A percentile compares a stretch with the other conserved stretches of the same genome.
These are phyloP conservation scores for Xylaria scruposa DNA, from an alignment of 495 filamentous ascomycete species.

Conservation along the genomic window DNA sequence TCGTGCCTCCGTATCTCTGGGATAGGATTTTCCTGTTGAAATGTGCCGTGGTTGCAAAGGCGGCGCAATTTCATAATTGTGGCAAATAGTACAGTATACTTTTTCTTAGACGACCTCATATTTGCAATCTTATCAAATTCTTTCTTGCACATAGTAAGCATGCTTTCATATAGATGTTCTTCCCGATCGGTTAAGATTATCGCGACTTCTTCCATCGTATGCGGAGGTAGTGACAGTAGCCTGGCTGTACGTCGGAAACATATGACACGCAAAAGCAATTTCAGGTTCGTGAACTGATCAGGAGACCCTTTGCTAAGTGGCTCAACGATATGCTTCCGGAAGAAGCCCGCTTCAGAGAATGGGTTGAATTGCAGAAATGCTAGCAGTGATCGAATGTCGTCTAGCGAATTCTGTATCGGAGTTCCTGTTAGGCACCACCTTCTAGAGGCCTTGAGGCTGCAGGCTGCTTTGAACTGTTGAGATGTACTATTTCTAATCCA, in stretches of 20 bases:
- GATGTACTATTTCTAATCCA: conserved; percentile 43
- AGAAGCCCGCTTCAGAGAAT: conserved; percentile 39
- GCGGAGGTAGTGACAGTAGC: background rate
- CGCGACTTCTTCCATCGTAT: conserved; percentile 8
- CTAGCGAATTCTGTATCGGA: conserved; percentile 44
- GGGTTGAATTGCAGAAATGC: conserved; percentile 43
- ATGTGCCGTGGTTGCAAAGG: conserved; percentile 54
- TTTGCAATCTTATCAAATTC: background rate
- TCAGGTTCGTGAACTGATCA: background rate
- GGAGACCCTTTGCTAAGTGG: background rate
- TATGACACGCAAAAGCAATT: background rate
- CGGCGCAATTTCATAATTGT: conserved; percentile 35
- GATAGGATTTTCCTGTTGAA: conserved; percentile 1
- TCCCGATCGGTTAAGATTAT: background rate
- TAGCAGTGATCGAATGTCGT: conserved; percentile 39
- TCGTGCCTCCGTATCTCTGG: background rate
- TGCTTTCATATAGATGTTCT: background rate
- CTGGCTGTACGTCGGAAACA: conserved; percentile 4
- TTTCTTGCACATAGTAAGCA: background rate
- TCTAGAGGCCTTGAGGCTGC: conserved; percentile 32
- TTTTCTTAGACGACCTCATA: conserved; percentile 13
- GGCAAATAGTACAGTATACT: conserved; percentile 2
- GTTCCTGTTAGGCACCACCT: conserved; percentile 46
- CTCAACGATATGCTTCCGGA: conserved; percentile 34
- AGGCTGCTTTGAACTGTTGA: conserved; percentile 35